phyloP scores from a whole-genome alignment of 2,329 filamentous ascomycete genomes.

The Scorias spongiosa region DNA sequence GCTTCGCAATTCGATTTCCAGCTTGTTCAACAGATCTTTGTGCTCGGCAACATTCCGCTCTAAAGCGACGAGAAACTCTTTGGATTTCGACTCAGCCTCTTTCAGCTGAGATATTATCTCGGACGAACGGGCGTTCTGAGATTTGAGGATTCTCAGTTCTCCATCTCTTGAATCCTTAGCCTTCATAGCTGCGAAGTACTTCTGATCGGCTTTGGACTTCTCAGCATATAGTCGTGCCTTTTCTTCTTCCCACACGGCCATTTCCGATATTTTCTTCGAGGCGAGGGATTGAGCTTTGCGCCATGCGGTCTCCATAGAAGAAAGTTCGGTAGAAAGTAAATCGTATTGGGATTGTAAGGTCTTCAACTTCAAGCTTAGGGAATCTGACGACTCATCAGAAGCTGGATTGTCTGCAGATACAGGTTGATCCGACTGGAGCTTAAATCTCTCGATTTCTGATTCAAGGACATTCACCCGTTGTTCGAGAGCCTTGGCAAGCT shows the following conservation, averaged over 20 bases:
- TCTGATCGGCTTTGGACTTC: constrained; percentile 93
- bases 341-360: constrained; percentile 67
- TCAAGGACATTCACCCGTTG: constrained; percentile 71
- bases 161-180: constrained; percentile 72
- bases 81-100: constrained; percentile 66
- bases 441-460: constrained; percentile 61
- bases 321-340: constrained; percentile 73
- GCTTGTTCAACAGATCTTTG: constrained; percentile 58
- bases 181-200: constrained; percentile 93
- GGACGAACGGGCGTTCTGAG: constrained; percentile 76
- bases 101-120: constrained; percentile 91
- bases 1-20: constrained; percentile 57
- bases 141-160: constrained; percentile 64
- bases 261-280: constrained; percentile 73
- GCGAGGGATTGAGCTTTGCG: constrained; percentile 76
- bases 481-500: constrained; percentile 64
- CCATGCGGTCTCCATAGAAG: constrained; percentile 79
- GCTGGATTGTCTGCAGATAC: constrained; percentile 24
- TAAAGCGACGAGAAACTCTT: constrained; percentile 62
- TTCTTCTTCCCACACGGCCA: constrained; percentile 61
- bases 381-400: constrained; percentile 49
- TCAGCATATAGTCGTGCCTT: constrained; percentile 61
- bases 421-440: constrained; percentile 27
- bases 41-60: constrained; percentile 83
- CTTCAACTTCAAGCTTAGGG: constrained; percentile 57